Evolutionary conservation across 805 yeast genomes (phyloP), one percentile per base, ranked within the genome.

Genomic region (Peterozyma xylosa): DNA sequence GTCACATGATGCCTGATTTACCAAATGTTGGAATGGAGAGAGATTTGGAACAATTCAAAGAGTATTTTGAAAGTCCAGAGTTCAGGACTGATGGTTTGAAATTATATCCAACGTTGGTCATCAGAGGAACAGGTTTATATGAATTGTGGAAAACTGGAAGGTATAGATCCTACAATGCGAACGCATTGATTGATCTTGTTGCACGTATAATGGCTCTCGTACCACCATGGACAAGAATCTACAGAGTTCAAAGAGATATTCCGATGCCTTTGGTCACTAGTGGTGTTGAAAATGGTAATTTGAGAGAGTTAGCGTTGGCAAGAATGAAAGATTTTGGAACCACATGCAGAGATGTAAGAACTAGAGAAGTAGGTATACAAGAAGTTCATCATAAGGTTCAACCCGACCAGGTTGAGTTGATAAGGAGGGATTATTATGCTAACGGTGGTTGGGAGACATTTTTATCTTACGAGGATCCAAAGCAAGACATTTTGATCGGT

Each of bases 401-500:
- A 38, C 99, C 99, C 0, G 98, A 93, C 59, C 98, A 93, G 63
- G 96, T 93, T 14, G 99, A 93, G 64, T 69, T 93, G 44, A 86
- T 93, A 43, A 78, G 99, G 61, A 78, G 99, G 59, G 99, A 93
- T 60, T 93, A 93, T 65, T 84, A 85, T 53, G 99, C 99, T 37
- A 93, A 93, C 58, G 98, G 96, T 18, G 97, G 97, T 16, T 93
- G 98, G 98, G 98, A 93, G 67, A 93, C 99, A 0, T 93, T 93
- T 62, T 67, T 93, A 48, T 81, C 95, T 13, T 93, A 93, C 62
- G 99, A 93, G 63, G 99, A 93, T 64, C 98, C 98, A 38, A 86
- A 86, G 62, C 89, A 91, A 64, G 99, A 93, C 63, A 93, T 93
- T 48, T 71, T 93, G 51, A 88, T 93, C 63, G 99, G 99, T 9